Evolutionary conservation across 192 early-diverging fungal genomes (phyloP).

Genomic region (Gorgonomyces haynaldii): DNA sequence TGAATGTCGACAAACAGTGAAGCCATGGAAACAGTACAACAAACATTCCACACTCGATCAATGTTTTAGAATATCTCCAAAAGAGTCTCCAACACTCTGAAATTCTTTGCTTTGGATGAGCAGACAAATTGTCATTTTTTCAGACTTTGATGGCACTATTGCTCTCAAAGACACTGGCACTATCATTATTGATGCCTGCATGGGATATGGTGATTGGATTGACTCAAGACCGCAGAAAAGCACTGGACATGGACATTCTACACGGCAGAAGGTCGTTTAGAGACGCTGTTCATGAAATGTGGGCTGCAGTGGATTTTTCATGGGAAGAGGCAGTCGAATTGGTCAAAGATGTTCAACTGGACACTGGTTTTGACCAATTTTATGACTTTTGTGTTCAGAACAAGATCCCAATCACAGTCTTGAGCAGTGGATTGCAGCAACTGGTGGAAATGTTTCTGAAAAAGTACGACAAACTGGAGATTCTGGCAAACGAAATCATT

Average conservation of each 20-base stretch:
- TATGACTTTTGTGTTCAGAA: conserved; percentile 35
- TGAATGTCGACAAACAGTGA: too few relatives aligned
- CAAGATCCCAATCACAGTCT: conserved; percentile 46
- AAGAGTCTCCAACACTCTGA: too few relatives aligned
- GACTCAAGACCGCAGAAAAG: conserved; percentile 7
- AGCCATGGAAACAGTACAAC: too few relatives aligned
- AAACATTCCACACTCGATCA: too few relatives aligned
- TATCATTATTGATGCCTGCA: conserved; percentile 28
- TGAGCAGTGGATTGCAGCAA: conserved; percentile 41
- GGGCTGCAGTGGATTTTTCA: conserved; percentile 28
- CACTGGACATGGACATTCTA: conserved; percentile 22
- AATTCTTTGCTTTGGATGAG: too few relatives aligned
- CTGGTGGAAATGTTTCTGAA: conserved; percentile 41
- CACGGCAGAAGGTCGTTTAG: conserved; percentile 23
- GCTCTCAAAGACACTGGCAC: conserved; percentile 30
- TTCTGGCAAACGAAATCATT: conserved; percentile 51
- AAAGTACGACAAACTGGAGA: conserved; percentile 26
- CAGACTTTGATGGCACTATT: conserved; percentile 34
- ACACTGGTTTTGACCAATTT: conserved; percentile 49
- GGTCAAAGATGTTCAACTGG: conserved; percentile 41
- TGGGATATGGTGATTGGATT: conserved; percentile 15
- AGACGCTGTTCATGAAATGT: conserved; percentile 40
- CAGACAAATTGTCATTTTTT: conserved; percentile 30
- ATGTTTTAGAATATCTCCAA: too few relatives aligned
- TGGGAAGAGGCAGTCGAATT: conserved; percentile 32